A percentile compares a stretch with the other conserved stretches of the same genome.
Conservation (phyloP, 257 asterid genomes). For the Salvia miltiorrhiza region DNA sequence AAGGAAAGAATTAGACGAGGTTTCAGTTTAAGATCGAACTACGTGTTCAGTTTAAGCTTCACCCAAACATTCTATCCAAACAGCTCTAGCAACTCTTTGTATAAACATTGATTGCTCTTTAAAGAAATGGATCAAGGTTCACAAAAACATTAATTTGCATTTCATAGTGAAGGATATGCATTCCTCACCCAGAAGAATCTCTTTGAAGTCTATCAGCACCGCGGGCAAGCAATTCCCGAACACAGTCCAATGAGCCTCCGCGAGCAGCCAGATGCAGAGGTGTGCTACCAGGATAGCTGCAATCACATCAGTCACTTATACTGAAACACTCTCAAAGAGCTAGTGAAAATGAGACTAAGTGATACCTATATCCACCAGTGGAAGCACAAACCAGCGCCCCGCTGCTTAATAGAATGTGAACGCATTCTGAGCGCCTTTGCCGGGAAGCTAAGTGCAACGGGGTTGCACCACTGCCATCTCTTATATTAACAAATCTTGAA, state of each 20-base stretch:
- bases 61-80: background rate
- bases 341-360: conserved; percentile 8
- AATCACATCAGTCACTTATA: background rate
- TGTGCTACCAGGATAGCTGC: conserved; percentile 68
- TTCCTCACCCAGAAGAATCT: conserved; percentile 70
- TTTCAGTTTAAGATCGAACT: background rate
- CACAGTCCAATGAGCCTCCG: conserved; percentile 77
- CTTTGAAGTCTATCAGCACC: conserved; percentile 77
- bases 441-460: conserved; percentile 90
- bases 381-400: conserved; percentile 82
- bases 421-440: conserved; percentile 60
- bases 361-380: conserved; percentile 68
- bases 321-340: background rate
- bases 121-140: background rate
- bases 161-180: background rate
- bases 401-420: conserved; percentile 49
- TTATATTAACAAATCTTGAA: conserved; percentile 67
- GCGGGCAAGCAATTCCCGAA: conserved; percentile 77
- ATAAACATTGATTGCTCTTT: background rate
- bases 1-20: background rate
- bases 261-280: conserved; percentile 90
- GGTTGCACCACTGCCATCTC: conserved; percentile 79
- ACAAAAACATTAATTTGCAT: background rate
- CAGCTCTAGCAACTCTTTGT: background rate
- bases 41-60: background rate